phyloP scores from a whole-genome alignment of 78 protist species.

The Trichosphaerium sp. region DNA sequence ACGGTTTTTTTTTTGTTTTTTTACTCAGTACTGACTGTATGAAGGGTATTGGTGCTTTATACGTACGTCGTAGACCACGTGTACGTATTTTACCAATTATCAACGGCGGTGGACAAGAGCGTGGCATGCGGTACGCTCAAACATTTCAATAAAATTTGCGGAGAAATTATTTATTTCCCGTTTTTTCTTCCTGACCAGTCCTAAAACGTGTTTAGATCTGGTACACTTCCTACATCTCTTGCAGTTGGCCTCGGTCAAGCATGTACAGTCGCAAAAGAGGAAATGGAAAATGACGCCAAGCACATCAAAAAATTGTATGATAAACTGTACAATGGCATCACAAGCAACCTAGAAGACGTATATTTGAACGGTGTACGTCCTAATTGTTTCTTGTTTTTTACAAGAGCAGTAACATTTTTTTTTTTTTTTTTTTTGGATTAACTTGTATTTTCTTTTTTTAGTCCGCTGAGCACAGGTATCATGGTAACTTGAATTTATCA shows the following conservation, averaged over 20 bases:
- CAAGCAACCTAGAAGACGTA: conserved; percentile 14
- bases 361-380: conserved; percentile 58
- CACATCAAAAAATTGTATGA: conserved; percentile 50
- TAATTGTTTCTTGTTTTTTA: too few relatives aligned
- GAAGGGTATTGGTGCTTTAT: conserved; percentile 92
- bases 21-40: not conserved
- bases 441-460: not conserved
- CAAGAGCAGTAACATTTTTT: not conserved
- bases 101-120: conserved; percentile 97
- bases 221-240: conserved; percentile 89
- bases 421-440: not conserved
- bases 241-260: conserved; percentile 89
- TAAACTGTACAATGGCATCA: conserved; percentile 47
- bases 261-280: conserved; percentile 57
- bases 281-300: conserved; percentile 70
- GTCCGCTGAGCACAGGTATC: conserved; percentile 25
- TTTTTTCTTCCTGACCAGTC: too few relatives aligned
- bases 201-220: too few relatives aligned
- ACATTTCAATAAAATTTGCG: too few relatives aligned
- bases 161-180: too few relatives aligned
- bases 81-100: conserved; percentile 76
- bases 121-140: conserved; percentile 85
- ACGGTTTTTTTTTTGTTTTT: not conserved
- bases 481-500: conserved; percentile 89
- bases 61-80: conserved; percentile 85